Evolutionary conservation across 1,284 basidiomycete genomes (phyloP).

Genomic region (Ceratobasidium sp.): DNA sequence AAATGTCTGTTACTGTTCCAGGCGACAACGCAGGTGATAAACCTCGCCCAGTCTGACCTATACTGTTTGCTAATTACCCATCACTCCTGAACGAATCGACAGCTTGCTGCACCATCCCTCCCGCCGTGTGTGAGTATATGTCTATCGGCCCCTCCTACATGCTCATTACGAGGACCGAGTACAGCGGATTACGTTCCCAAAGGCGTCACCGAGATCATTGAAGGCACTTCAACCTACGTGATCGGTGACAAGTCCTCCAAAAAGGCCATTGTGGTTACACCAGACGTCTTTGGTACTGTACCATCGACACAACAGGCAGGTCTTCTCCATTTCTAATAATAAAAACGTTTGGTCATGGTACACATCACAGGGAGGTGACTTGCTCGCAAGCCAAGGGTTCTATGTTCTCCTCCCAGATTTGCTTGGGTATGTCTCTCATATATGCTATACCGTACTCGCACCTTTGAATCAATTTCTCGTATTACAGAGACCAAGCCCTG

Average conservation of each 20-base stretch:
- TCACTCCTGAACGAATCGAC: background rate
- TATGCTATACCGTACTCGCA: background rate
- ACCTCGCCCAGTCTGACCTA: no score
- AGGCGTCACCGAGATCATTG: conserved; percentile 5
- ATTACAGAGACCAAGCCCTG: conserved; percentile 13
- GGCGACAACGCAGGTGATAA: conserved; percentile 34
- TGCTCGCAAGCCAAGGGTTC: conserved; percentile 36
- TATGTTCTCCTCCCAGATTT: conserved; percentile 32
- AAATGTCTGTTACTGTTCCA: conserved; percentile 22
- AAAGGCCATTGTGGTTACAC: conserved; percentile 21
- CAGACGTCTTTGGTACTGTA: conserved; percentile 28
- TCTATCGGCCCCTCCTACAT: background rate
- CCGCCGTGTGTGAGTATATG: conserved; percentile 9
- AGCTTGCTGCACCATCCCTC: conserved; percentile 39
- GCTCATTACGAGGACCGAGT: background rate
- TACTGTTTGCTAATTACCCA: background rate
- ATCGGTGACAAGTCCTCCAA: conserved; percentile 27
- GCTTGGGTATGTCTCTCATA: conserved; percentile 11
- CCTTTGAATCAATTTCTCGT: no score
- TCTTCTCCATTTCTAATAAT: background rate
- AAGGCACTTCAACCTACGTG: conserved; percentile 27
- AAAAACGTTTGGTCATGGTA: background rate
- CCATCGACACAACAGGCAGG: conserved; percentile 27
- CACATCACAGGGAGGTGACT: conserved; percentile 19
- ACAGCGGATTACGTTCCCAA: conserved; percentile 28